Percentiles rank a stretch among this genome's conserved stretches.
Conservation (phyloP, 1,139 yeast species). For the Citeromyces hawaiiensis region DNA sequence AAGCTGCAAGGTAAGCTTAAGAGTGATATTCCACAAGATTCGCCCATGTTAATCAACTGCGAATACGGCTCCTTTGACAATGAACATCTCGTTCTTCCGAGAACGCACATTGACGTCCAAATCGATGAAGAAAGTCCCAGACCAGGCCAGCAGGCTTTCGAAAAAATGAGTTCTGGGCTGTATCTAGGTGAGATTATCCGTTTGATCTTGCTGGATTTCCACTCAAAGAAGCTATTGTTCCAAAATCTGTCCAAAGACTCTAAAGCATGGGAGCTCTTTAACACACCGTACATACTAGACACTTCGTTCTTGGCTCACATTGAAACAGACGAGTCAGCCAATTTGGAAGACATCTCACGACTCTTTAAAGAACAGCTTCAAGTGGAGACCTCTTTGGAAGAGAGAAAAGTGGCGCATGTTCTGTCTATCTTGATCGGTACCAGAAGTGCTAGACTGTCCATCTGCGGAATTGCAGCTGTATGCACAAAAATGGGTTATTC, state of each 20-base stretch:
- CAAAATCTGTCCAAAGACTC: slow-evolving; percentile 42
- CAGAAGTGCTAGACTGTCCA: slow-evolving; percentile 84
- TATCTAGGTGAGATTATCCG: slow-evolving; percentile 90
- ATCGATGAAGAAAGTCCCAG: slow-evolving; percentile 87
- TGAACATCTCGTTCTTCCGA: slow-evolving; percentile 74
- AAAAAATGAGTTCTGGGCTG: slow-evolving; percentile 96
- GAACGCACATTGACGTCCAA: slow-evolving; percentile 73
- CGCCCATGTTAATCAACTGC: slow-evolving; percentile 93
- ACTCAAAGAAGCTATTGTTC: slow-evolving; percentile 54
- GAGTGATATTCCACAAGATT: slow-evolving; percentile 46
- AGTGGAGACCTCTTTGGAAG: slow-evolving; percentile 58
- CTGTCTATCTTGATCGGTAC: slow-evolving; percentile 82
- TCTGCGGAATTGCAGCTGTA: slow-evolving; percentile 94
- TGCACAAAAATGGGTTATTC: slow-evolving; percentile 71
- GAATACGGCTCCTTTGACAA: slow-evolving; percentile 98
- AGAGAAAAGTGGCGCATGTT: slow-evolving; percentile 73
- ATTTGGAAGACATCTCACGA: slow-evolving; percentile 65
- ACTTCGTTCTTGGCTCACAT: slow-evolving; percentile 78
- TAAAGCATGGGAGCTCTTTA: slow-evolving; percentile 17
- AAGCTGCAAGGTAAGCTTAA: slow-evolving; percentile 67
- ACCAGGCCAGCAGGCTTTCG: slow-evolving; percentile 95
- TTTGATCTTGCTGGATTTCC: slow-evolving; percentile 62
- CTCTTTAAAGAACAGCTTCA: slow-evolving; percentile 47
- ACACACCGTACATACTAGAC: slow-evolving; percentile 61
- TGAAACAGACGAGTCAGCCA: slow-evolving; percentile 60